Percentiles rank a stretch among this genome's conserved stretches.
Evolutionary conservation across 306 rosid genomes (phyloP).

Genomic region (Begonia peltatifolia): DNA sequence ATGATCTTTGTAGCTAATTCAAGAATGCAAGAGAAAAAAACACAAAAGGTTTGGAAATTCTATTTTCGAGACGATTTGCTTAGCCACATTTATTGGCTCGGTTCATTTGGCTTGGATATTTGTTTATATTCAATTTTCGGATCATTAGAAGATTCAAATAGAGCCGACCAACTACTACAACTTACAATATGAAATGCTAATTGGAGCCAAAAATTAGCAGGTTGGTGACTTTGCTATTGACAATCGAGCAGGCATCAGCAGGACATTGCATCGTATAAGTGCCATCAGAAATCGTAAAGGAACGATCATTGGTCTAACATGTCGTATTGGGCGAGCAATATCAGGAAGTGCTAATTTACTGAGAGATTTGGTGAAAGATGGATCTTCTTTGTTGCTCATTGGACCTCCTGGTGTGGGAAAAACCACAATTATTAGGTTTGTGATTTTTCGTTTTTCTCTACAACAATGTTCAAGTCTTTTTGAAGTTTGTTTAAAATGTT

Average conservation of each 20-base stretch:
- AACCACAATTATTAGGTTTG: slow-evolving; percentile 85
- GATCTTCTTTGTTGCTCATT: slow-evolving; percentile 78
- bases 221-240: slow-evolving; percentile 87
- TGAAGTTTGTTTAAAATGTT: no score
- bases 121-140: no score
- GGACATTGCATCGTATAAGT: slow-evolving; percentile 89
- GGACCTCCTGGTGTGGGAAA: slow-evolving; percentile 99
- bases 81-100: no score
- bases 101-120: no score
- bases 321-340: slow-evolving; percentile 90
- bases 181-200: no score
- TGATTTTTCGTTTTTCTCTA: slow-evolving; percentile 3
- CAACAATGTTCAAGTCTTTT: no score
- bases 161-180: no score
- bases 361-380: slow-evolving; percentile 80
- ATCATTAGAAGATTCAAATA: no score
- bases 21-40: no score
- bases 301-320: slow-evolving; percentile 78
- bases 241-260: slow-evolving; percentile 91
- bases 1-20: no score
- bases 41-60: no score
- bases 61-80: no score
- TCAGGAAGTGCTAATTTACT: slow-evolving; percentile 75
- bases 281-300: slow-evolving; percentile 90
- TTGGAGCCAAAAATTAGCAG: slow-evolving; percentile 26